Base-by-base conservation (phyloP, 1,284 basidiomycete species). In the Termitomyces sp. region DNA sequence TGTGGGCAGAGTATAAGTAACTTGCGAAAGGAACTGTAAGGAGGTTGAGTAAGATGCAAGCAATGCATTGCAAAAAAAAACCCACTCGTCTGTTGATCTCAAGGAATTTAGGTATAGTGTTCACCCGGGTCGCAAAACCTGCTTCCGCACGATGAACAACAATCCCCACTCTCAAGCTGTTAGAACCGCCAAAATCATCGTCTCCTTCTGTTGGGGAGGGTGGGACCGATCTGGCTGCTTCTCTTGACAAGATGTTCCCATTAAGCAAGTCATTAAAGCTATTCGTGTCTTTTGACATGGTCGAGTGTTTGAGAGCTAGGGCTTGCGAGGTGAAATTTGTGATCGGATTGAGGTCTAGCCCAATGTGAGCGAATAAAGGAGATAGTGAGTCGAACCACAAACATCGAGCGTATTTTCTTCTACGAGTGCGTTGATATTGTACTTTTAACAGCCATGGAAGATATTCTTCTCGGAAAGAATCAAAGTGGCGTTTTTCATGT, bases 391-490 rank as follows among this genome's bases (percentile, higher is more conserved):
- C 10, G 8, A 16, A 31, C 30, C 28, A 58, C 70, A 49, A 60
- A 85, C 84, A 67, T 52, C 68, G 64, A 24, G 72, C 76, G 58
- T 88, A 88, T 68, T 82, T 86, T 42, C 67, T 69, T 55, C 74
- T 72, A 60, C 81, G 83, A 7, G 75, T 73, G 9, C 72, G 70
- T 51, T 86, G 83, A 60, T 92, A 93, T 55, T 89, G 87, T 6
- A 89, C 73, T 66, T 91, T 93, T 70, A 91, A 87, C 41, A 95
- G 66, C 90, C 91, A 95, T 0, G 93, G 93, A 6, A 96, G 69
- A 61, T 95, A 90, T 58, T 95, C 91, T 66, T 94, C 89, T 49
- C 86, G 75, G 54, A 96, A 77, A 11, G 89, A 93, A 47, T 90
- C 84, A 38, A 93, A 75, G 57, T 83, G 78, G 8, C 71, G 70